Base-by-base conservation (phyloP, 2,329 filamentous ascomycete genomes). In the Cladorrhinum sp. region DNA sequence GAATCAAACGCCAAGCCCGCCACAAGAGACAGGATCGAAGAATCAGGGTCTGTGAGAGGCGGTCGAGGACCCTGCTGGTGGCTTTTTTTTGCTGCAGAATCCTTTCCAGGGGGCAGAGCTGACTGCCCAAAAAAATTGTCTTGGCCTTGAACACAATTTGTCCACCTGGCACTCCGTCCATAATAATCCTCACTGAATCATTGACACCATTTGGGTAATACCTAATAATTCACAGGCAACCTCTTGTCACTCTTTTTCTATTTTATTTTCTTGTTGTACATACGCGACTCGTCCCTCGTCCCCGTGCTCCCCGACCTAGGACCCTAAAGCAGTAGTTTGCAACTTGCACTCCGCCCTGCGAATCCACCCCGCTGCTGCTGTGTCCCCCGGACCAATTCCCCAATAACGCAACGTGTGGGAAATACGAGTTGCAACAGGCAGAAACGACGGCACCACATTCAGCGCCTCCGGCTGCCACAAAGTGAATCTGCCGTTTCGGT, bases 131-230 rank as follows among this genome's bases (percentile, higher is more conserved):
- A 52, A 55, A 55, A 55, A 55, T 59, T 39, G 30, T 59, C 42
- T 62, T 55, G 52, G 58, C 58, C 4, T 60, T 56, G 16, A 46
- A 46, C 42, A 57, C 54, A 49, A 49, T 33, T 55, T 50, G 58
- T 55, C 52, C 58, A 56, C 33, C 33, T 36, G 33, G 33, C 33
- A 36, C 42, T 54, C 46, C 56, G 52, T 39, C 58, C 58, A 60
- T 57, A 57, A 60, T 57, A 57, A 57, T 57, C 54, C 54, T 57
- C 54, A 28, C 4, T 28, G 26, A n/a, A 28, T 28, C 26, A 57
- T 46, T 36, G 21, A 49, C 54, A 57, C 28, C 42, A 46, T 8
- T 16, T 18, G 14, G 42, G 42, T 21, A 46, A 16, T 46, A 7
- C 5, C 7, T 46, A 46, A 46, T 46, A 46, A 46, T 20, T 46